These are phyloP conservation scores for Wickerhamiella pararugosa DNA, from an alignment of 1,139 yeast species.

Conservation along the genomic window DNA sequence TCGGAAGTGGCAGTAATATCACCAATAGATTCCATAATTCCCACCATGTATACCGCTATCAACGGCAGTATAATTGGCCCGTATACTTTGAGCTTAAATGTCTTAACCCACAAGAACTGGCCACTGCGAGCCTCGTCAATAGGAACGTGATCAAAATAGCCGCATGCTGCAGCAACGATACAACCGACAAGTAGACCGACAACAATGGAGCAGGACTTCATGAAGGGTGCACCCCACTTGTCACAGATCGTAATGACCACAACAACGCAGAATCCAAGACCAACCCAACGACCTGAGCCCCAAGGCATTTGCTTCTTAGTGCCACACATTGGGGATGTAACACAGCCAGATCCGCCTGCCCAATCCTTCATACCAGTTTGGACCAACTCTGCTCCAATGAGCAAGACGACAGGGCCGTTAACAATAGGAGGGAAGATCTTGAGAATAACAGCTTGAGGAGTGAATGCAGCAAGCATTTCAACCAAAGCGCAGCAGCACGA, in stretches of 20 bases:
- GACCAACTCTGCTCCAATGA: constrained; percentile 59
- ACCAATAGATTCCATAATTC: constrained; percentile 86
- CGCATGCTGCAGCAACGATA: constrained; percentile 81
- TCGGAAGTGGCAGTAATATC: constrained; percentile 87
- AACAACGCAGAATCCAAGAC: constrained; percentile 72
- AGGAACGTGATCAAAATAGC: constrained; percentile 45
- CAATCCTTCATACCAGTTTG: constrained; percentile 64
- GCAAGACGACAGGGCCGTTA: constrained; percentile 78
- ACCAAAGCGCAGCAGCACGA: constrained; percentile 61
- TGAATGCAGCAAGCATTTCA: constrained; percentile 55
- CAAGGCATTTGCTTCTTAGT: constrained; percentile 35
- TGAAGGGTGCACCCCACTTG: constrained; percentile 79
- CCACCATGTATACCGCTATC: constrained; percentile 61
- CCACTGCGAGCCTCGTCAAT: constrained; percentile 63
- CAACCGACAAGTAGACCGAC: constrained; percentile 73
- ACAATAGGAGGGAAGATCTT: constrained; percentile 74
- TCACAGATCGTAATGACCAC: constrained; percentile 58
- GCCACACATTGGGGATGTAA: constrained; percentile 28
- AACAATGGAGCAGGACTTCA: constrained; percentile 86
- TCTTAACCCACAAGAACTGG: constrained; percentile 75
- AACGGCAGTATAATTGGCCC: constrained; percentile 77
- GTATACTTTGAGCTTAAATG: constrained; percentile 57
- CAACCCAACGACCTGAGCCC: constrained; percentile 78
- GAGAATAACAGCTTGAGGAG: constrained; percentile 57
- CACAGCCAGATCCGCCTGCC: constrained; percentile 67